phyloP scores from a whole-genome alignment of 2,329 filamentous ascomycete species.

The Colletotrichum acutatum region DNA sequence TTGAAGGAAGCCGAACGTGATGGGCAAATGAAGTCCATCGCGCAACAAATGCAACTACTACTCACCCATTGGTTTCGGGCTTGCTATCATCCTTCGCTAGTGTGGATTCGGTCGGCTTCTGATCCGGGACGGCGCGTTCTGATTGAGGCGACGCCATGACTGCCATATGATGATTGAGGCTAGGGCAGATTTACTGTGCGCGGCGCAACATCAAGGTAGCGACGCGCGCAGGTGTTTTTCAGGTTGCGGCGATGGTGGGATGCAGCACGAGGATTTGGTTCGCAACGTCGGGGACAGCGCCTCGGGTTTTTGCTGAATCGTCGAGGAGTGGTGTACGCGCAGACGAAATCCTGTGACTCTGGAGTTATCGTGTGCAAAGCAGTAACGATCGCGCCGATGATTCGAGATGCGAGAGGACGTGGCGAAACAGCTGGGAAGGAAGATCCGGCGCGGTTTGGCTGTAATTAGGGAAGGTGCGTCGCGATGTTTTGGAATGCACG shows the following conservation, averaged over 20 bases:
- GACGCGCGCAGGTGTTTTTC: conserved; percentile 5
- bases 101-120: conserved; percentile 55
- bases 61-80: conserved; percentile 52
- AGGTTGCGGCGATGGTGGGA: background rate
- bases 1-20: conserved; percentile 21
- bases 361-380: background rate
- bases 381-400: background rate
- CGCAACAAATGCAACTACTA: conserved; percentile 30
- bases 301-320: background rate
- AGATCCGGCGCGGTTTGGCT: conserved; percentile 4
- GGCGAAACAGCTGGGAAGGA: background rate
- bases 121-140: conserved; percentile 54
- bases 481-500: conserved; percentile 1
- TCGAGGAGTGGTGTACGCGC: background rate
- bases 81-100: conserved; percentile 46
- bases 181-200: conserved; percentile 41
- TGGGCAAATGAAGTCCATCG: conserved; percentile 15
- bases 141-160: conserved; percentile 63
- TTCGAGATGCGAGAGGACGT: background rate
- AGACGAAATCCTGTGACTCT: background rate
- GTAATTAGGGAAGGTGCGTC: conserved; percentile 3
- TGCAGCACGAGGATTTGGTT: background rate
- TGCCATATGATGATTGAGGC: conserved; percentile 55
- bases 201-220: conserved; percentile 50
- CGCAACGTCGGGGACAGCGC: background rate